phyloP scores from a whole-genome alignment of 805 yeast genomes.

The Schwanniomyces yamadae region DNA sequence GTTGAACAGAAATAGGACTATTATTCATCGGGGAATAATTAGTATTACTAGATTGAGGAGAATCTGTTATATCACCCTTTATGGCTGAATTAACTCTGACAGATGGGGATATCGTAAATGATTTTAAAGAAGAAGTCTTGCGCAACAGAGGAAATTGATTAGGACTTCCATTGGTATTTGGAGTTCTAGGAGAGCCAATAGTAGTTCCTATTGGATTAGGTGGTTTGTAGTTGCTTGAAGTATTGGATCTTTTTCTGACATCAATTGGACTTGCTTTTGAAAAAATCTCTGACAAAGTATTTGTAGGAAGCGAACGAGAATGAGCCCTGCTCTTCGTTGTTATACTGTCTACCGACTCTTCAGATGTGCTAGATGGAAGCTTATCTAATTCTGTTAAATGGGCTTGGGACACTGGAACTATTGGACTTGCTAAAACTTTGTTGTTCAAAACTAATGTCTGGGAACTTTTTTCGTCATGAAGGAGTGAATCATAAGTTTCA shows the following conservation, averaged over 20 bases:
- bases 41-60: slow-evolving; percentile 19
- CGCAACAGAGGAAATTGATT: slow-evolving; percentile 12
- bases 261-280: slow-evolving; percentile 1
- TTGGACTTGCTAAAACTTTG: slow-evolving; percentile 30
- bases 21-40: slow-evolving; percentile 6
- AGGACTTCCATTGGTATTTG: slow-evolving; percentile 14
- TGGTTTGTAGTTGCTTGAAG: slow-evolving; percentile 19
- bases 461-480: background rate
- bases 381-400: background rate
- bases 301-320: slow-evolving; percentile 32
- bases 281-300: too few relatives aligned
- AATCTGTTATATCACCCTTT: slow-evolving; percentile 11
- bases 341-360: background rate
- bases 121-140: slow-evolving; percentile 37
- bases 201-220: slow-evolving; percentile 7
- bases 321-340: slow-evolving; percentile 22
- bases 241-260: slow-evolving; percentile 20
- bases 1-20: background rate
- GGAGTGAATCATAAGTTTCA: background rate
- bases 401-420: slow-evolving; percentile 28
- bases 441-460: slow-evolving; percentile 17
- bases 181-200: slow-evolving; percentile 10
- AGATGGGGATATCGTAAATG: slow-evolving; percentile 40
- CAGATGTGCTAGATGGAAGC: background rate
- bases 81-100: slow-evolving; percentile 12